These are phyloP conservation scores for Neurospora sp. DNA, from an alignment of 495 filamentous ascomycete species.

Conservation along the genomic window DNA sequence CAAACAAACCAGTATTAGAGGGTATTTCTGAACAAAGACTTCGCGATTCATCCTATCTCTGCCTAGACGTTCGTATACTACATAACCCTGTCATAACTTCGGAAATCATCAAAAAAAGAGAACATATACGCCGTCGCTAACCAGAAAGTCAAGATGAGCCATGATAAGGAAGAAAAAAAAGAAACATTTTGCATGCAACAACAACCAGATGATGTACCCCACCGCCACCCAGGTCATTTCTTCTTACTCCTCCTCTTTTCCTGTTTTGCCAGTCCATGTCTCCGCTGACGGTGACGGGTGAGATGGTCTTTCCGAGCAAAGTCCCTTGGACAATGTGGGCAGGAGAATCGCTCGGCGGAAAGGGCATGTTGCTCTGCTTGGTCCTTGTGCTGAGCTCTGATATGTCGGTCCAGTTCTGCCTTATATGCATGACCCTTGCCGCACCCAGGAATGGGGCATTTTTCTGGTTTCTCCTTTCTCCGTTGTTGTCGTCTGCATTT, in stretches of 20 bases:
- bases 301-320: neutral
- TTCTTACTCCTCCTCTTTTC: neutral
- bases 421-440: neutral
- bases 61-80: neutral
- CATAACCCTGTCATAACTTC: neutral
- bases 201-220: neutral
- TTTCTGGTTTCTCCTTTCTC: neutral
- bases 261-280: neutral
- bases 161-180: neutral
- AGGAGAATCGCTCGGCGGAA: neutral
- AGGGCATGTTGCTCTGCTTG: neutral
- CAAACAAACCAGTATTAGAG: too few relatives aligned
- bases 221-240: neutral
- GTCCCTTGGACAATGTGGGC: neutral
- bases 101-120: neutral
- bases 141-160: neutral
- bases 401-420: neutral
- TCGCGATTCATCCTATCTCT: neutral
- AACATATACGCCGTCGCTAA: neutral
- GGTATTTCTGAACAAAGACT: neutral
- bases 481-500: neutral
- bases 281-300: neutral
- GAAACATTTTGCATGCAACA: neutral
- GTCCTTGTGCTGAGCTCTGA: neutral
- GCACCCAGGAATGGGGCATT: neutral